Base-by-base conservation (phyloP, 805 yeast species). In the Priceomyces fermenticarens region DNA sequence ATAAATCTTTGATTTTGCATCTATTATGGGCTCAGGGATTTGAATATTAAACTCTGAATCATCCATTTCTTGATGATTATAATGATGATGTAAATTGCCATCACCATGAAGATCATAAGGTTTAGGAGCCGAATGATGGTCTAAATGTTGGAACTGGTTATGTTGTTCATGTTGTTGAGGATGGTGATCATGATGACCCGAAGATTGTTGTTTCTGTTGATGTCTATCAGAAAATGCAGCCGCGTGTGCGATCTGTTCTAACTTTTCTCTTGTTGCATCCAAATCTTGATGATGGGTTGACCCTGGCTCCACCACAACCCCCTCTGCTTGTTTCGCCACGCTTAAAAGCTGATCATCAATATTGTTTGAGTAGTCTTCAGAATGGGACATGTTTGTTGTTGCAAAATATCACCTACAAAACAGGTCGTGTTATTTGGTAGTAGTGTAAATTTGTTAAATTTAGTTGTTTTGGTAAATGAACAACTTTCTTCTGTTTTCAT, bases 21-120 rank as follows among this genome's bases (percentile, higher is more conserved):
- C 69, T 42, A 70, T 59, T 32, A 70, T 65, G 7, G 75, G 75
- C 38, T 69, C 75, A 13, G 75, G 75, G 36, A 70, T 69, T 54
- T 67, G 74, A 46, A 70, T 70, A 44, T 67, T 68, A 51, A 65
- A 70, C 41, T 70, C 74, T 23, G 62, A 55, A 15, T 65, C 72
- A 42, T 61, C 66, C 39, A 50, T 57, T 8, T 55, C 61, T 41
- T 55, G 42, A 12, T 39, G 42, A 20, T 30, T 33, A 20, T 41
- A 37, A 30, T 43, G 42, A 13, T 40, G 43, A 28, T 43, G 46
- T 10, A 43, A 37, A 25, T 43, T 43, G 12, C 35, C 25, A 26
- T 39, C 46, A 6, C 40, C 39, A 3, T 42, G 46, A 6, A 43
- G 34, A 15, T 43, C 46, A 34, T 43, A 43, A 4, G 36, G 43